Base-by-base conservation (phyloP, 2,329 filamentous ascomycete species). In the Cordyceps pruinosa region DNA sequence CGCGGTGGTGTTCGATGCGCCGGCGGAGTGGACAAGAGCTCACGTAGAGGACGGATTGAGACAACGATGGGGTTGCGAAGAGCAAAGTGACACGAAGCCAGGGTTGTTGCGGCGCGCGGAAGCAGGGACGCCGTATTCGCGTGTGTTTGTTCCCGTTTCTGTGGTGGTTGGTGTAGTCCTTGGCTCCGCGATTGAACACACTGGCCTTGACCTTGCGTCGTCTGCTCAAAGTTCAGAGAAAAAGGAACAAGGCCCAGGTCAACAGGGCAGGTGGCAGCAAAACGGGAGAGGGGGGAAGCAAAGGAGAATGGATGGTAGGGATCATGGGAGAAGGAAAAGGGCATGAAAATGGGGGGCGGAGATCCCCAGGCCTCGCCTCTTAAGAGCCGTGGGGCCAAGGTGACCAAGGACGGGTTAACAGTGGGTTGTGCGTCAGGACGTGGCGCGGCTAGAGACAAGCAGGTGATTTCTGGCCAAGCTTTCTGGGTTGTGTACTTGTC, bases 281-380 rank as follows among this genome's bases (percentile, higher is more conserved):
- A n/a, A 23, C 17, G 39, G 39, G 39, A 21, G 23, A 42, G 26
- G n/a, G 42, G 34, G 48, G 28, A 41, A 35, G 41, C 35, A 26
- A 19, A 37, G 26, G 42, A 8, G 15, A 42, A 6, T 12, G 39
- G 7, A 5, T n/a, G n/a, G 5, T 19, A 23, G 41, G 23, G 30
- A 37, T 30, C 17, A 17, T 19, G 34, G 35, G 25, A 25, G 23
- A 42, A 25, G 30, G 26, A n/a, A 23, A 45, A 17, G 15, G 52
- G n/a, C n/a, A n/a, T n/a, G n/a, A n/a, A 48, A 47, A 50, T 39
- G 48, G 48, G 47, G 44, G 54, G 46, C 46, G 46, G 54, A 45
- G 54, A 56, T 56, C 44, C 44, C 45, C 52, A 46, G 42, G 50
- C 30, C 30, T 32, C 30, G n/a, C n/a, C n/a, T n/a, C n/a, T n/a